Percentiles rank a stretch among this genome's conserved stretches.
Conservation (phyloP, 768 basidiomycete species). For the Naganishia vishniacii region DNA sequence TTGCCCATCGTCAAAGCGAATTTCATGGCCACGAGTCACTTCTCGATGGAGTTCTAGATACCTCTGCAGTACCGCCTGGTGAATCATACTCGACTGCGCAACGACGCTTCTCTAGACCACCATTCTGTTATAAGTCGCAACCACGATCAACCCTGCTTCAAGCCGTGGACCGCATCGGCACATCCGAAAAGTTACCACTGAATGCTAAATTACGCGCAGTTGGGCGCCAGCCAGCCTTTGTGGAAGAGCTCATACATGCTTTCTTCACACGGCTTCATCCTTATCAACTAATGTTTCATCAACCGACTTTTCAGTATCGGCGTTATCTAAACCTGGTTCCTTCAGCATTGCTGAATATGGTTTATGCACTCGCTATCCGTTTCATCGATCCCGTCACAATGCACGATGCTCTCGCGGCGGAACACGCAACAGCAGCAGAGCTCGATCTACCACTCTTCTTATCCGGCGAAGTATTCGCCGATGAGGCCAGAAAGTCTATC, state of each 20-base stretch:
- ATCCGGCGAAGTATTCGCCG: slow-evolving; percentile 1
- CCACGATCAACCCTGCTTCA: not conserved
- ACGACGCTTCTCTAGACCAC: not conserved
- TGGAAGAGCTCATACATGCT: slow-evolving; percentile 42
- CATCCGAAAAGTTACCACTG: not conserved
- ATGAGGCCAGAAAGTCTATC: slow-evolving; percentile 1
- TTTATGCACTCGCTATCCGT: slow-evolving; percentile 42
- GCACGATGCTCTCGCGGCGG: not conserved
- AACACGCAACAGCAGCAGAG: slow-evolving; percentile 3
- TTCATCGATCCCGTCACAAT: slow-evolving; percentile 26
- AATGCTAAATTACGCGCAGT: not conserved
- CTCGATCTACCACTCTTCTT: slow-evolving; percentile 7
- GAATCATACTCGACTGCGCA: not conserved
- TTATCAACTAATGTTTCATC: slow-evolving; percentile 42
- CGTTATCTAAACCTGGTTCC: slow-evolving; percentile 37
- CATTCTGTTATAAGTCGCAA: not conserved
- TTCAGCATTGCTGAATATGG: slow-evolving; percentile 39
- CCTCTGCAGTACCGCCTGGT: not conserved
- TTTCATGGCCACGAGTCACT: not conserved
- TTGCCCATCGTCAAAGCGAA: not conserved
- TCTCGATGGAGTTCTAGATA: not conserved
- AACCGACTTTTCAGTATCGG: slow-evolving; percentile 44
- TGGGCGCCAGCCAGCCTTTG: slow-evolving; percentile 21
- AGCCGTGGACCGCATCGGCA: not conserved
- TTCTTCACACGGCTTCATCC: slow-evolving; percentile 41